phyloP scores from a whole-genome alignment of 306 rosid genomes.

The Myrica gale region DNA sequence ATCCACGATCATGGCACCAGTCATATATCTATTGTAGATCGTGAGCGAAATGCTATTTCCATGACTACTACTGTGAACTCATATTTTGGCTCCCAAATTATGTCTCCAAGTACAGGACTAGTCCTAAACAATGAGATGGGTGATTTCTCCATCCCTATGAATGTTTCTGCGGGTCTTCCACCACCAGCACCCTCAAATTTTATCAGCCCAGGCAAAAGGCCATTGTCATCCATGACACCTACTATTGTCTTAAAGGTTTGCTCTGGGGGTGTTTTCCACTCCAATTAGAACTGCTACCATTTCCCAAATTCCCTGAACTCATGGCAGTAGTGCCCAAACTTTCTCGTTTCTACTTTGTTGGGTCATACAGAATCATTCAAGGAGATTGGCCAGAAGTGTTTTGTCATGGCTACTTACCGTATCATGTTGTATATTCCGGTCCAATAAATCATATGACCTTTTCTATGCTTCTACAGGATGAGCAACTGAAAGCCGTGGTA shows the following conservation, averaged over 20 bases:
- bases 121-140: constrained; percentile 87
- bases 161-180: constrained; percentile 40
- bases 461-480: constrained; percentile 42
- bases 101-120: constrained; percentile 77
- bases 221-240: constrained; percentile 86
- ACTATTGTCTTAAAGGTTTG: constrained; percentile 68
- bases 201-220: constrained; percentile 74
- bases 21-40: constrained; percentile 61
- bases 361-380: neutral
- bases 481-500: constrained; percentile 58
- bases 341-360: neutral
- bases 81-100: constrained; percentile 67
- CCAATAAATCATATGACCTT: constrained; percentile 4
- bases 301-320: constrained; percentile 13
- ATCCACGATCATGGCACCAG: constrained; percentile 83
- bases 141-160: constrained; percentile 70
- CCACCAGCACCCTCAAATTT: constrained; percentile 83
- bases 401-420: neutral
- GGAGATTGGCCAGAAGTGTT: neutral
- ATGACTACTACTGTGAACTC: constrained; percentile 69
- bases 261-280: neutral
- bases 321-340: neutral
- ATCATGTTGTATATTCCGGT: neutral
- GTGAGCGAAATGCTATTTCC: constrained; percentile 62
- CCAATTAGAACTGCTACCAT: neutral